Base-by-base conservation (phyloP, 371 early-diverging fungal genomes). In the Mortierella sp. region DNA sequence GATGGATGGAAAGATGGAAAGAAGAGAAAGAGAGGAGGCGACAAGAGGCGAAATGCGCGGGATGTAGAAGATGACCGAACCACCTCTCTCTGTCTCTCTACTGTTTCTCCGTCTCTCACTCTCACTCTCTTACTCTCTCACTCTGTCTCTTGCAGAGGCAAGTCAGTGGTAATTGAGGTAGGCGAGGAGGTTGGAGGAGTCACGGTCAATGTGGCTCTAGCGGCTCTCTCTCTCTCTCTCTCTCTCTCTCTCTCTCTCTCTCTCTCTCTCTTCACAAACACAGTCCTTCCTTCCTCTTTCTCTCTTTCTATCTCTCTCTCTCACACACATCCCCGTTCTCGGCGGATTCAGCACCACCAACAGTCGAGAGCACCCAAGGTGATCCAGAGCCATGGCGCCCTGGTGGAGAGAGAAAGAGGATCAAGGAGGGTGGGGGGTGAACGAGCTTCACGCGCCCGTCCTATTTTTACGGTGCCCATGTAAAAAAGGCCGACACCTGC, bases 61-160 rank as follows among this genome's bases (percentile, higher is more conserved):
- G 53, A 53, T 21, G 26, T 26, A 14, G 7, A 19, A 26, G 18
- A 26, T 30, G 57, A 37, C 28, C 28, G n/a, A 29, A 28, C 25
- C 57, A 19, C 37, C n/a, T 28, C 18, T n/a, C 14, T 57, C 30
- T 57, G 29, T 15, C 57, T 57, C 57, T 57, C 57, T 29, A 16
- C 25, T 29, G 37, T 37, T n/a, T n/a, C n/a, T n/a, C n/a, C n/a
- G 21, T 51, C 51, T n/a, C n/a, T 51, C 51, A 19, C 51, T 16
- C 51, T 51, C 51, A n/a, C 11, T 51, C n/a, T n/a, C 16, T 55
- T 55, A 12, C 11, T 55, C 14, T 0, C 14, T 55, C 2, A 4
- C 16, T 4, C 25, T 12, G 5, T n/a, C 21, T 55, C 55, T 18
- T 21, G 53, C 53, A 15, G 7, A 9, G 18, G 7, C 26, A 15